Conservation (phyloP, 257 asterid species). For the Ligustrum vulgare region DNA sequence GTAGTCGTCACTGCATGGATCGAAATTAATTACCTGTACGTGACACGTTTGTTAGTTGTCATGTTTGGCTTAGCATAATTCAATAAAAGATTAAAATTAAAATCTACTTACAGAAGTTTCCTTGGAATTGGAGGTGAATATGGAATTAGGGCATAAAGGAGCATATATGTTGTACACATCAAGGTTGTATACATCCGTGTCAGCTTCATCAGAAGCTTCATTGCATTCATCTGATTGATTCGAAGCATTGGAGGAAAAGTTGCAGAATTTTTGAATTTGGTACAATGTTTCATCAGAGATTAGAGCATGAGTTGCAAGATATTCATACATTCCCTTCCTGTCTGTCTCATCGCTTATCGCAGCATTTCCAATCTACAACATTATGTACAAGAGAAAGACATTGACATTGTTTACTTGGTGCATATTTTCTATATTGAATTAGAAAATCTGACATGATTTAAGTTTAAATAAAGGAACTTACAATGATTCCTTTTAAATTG, state of each 20-base stretch:
- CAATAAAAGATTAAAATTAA: too few relatives aligned
- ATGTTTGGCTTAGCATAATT: too few relatives aligned
- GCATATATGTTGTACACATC: slow-evolving; percentile 72
- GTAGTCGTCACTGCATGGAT: slow-evolving; percentile 70
- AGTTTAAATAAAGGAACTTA: slow-evolving; percentile 26
- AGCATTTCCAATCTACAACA: slow-evolving; percentile 76
- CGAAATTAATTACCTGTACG: slow-evolving; percentile 11
- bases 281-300: slow-evolving; percentile 45
- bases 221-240: slow-evolving; percentile 34
- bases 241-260: slow-evolving; percentile 37
- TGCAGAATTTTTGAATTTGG: slow-evolving; percentile 40
- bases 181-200: not conserved
- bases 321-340: slow-evolving; percentile 60
- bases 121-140: slow-evolving; percentile 48
- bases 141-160: slow-evolving; percentile 47
- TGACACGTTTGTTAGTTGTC: not conserved
- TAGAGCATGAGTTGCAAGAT: slow-evolving; percentile 60
- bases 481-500: slow-evolving; percentile 82
- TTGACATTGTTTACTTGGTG: not conserved
- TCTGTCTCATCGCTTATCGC: slow-evolving; percentile 69
- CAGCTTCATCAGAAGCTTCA: slow-evolving; percentile 30
- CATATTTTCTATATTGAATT: too few relatives aligned
- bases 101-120: slow-evolving; percentile 42
- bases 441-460: too few relatives aligned
- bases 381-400: not conserved